phyloP scores from a whole-genome alignment of 768 basidiomycete species.

The Russula foetens region DNA sequence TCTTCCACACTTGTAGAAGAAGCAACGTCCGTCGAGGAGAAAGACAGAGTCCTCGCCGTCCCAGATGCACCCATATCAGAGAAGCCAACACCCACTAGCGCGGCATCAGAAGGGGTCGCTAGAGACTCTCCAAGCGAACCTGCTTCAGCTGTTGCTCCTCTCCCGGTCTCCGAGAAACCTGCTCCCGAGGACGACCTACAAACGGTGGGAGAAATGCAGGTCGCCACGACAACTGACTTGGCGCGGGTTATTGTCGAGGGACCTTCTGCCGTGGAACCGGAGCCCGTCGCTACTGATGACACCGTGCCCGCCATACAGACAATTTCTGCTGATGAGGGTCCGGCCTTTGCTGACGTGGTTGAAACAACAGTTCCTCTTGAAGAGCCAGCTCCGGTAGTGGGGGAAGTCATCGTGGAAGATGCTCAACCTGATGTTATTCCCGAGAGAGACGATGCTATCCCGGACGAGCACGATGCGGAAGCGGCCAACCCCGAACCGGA shows the following conservation, averaged over 20 bases:
- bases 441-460: background rate
- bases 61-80: background rate
- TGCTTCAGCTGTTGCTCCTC: background rate
- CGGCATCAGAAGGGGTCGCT: background rate
- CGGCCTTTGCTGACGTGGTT: background rate
- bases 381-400: background rate
- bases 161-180: background rate
- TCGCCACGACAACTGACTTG: background rate
- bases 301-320: background rate
- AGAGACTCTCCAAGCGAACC: background rate
- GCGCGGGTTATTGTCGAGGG: background rate
- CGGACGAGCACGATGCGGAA: background rate
- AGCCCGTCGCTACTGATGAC: conserved; percentile 16
- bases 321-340: conserved; percentile 10
- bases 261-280: conserved; percentile 3
- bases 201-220: background rate
- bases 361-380: background rate
- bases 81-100: background rate
- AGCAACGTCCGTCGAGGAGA: background rate
- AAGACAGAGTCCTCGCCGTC: background rate
- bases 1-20: background rate
- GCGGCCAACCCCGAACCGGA: background rate
- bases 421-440: background rate
- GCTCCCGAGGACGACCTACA: background rate
- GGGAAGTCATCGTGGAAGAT: conserved; percentile 8